phyloP scores from a whole-genome alignment of 2,329 filamentous ascomycete genomes.

The Thielaviopsis musarum region DNA sequence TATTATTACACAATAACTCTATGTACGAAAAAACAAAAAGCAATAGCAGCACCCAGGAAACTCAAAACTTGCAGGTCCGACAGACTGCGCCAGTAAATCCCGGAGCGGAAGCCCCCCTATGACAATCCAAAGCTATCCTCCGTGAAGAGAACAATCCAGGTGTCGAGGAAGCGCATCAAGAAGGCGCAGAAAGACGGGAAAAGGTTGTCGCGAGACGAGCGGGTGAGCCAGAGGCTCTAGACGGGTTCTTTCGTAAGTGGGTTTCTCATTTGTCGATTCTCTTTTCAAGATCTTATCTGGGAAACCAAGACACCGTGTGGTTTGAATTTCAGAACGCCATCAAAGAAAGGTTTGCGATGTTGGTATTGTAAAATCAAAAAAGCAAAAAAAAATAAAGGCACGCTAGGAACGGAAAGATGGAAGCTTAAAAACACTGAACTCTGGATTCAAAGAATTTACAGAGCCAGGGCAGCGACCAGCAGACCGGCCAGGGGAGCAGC shows the following conservation, averaged over 20 bases:
- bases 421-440: not conserved
- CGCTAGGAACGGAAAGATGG: no score
- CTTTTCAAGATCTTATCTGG: not conserved
- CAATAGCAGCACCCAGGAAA: not conserved
- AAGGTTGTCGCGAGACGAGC: not conserved
- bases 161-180: not conserved
- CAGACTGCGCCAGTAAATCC: not conserved
- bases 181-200: not conserved
- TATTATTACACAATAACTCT: conserved; percentile 13
- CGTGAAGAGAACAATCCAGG: not conserved
- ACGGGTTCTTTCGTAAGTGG: not conserved
- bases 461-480: conserved; percentile 10
- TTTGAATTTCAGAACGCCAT: not conserved
- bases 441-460: conserved; percentile 5
- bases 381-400: not conserved
- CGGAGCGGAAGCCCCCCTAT: not conserved
- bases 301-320: not conserved
- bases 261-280: not conserved
- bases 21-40: conserved; percentile 9
- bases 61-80: not conserved
- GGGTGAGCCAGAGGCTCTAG: not conserved
- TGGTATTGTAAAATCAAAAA: conserved; percentile 1
- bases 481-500: conserved; percentile 12
- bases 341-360: not conserved
- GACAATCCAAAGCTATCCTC: not conserved